These are phyloP conservation scores for Viridothelium virens DNA, from an alignment of 495 filamentous ascomycete genomes.

Conservation along the genomic window DNA sequence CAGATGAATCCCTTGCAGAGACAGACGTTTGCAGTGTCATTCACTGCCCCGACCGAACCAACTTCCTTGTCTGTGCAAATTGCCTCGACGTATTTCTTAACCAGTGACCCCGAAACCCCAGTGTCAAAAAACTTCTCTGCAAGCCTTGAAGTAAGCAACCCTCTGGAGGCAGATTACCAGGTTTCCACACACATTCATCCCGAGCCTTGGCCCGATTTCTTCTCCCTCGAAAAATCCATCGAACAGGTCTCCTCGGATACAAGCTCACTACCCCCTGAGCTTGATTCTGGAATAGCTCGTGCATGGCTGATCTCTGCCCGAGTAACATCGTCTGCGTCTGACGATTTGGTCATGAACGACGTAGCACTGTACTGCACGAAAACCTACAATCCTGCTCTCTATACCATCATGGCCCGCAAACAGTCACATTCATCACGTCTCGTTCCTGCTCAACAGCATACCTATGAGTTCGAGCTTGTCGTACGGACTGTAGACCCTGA, in stretches of 20 bases:
- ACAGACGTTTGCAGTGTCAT: constrained; percentile 41
- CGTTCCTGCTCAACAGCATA: background rate
- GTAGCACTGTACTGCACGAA: constrained; percentile 27
- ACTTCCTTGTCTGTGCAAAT: constrained; percentile 63
- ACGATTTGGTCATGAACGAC: constrained; percentile 59
- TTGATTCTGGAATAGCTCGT: constrained; percentile 57
- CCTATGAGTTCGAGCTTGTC: constrained; percentile 43
- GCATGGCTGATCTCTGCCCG: constrained; percentile 68
- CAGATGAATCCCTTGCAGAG: constrained; percentile 37
- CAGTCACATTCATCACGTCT: background rate
- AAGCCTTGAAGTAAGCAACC: constrained; percentile 62
- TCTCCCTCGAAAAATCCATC: constrained; percentile 40
- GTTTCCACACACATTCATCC: constrained; percentile 68
- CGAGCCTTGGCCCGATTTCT: constrained; percentile 79
- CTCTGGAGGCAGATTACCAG: constrained; percentile 85
- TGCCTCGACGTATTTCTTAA: constrained; percentile 64
- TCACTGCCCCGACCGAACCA: constrained; percentile 43
- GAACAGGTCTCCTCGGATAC: constrained; percentile 21
- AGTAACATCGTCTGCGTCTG: constrained; percentile 66
- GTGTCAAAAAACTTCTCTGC: constrained; percentile 62
- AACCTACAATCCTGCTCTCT: background rate
- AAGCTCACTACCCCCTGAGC: background rate
- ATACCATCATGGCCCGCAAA: background rate
- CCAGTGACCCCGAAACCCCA: constrained; percentile 74
- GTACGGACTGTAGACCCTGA: constrained; percentile 68